Evolutionary conservation across 139 green algal genomes (phyloP).

Genomic region (Volvox reticuliferus): DNA sequence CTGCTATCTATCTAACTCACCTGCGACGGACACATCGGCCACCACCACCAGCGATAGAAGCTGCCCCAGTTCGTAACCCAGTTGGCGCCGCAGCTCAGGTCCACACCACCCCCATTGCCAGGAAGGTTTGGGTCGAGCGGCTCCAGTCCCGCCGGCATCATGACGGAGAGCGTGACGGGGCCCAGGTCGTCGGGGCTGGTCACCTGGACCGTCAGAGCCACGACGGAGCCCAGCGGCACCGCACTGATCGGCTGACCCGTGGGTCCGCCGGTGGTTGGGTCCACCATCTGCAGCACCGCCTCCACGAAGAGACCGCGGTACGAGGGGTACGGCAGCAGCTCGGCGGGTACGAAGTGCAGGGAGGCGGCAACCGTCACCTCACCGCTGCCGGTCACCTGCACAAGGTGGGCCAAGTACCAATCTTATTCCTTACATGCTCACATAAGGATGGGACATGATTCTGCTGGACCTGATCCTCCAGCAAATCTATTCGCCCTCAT

Average conservation of each 20-base stretch:
- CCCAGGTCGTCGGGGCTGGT: conserved; percentile 72
- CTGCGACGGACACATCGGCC: conserved; percentile 49
- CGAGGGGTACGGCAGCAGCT: conserved; percentile 65
- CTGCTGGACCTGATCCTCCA: too few species aligned
- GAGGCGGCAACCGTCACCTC: conserved; percentile 61
- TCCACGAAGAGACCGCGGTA: conserved; percentile 78
- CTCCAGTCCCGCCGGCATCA: conserved; percentile 76
- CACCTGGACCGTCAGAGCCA: conserved; percentile 70
- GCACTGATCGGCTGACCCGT: conserved; percentile 49
- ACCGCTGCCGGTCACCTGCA: conserved; percentile 43
- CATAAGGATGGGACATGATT: too few species aligned
- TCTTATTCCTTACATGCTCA: too few species aligned
- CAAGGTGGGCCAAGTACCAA: too few species aligned
- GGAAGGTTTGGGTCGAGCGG: conserved; percentile 72
- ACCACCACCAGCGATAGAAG: conserved; percentile 45
- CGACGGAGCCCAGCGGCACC: conserved; percentile 60
- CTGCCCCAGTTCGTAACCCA: not conserved
- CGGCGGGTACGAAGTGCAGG: conserved; percentile 67
- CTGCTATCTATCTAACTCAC: not conserved
- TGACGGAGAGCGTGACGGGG: conserved; percentile 61
- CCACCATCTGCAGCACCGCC: conserved; percentile 52
- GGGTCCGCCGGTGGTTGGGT: conserved; percentile 39
- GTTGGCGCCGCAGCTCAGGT: not conserved
- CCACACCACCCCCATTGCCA: not conserved
- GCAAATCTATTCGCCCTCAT: too few species aligned